phyloP scores from a whole-genome alignment of 2,329 filamentous ascomycete species.

The Rutstroemia sydowiana region DNA sequence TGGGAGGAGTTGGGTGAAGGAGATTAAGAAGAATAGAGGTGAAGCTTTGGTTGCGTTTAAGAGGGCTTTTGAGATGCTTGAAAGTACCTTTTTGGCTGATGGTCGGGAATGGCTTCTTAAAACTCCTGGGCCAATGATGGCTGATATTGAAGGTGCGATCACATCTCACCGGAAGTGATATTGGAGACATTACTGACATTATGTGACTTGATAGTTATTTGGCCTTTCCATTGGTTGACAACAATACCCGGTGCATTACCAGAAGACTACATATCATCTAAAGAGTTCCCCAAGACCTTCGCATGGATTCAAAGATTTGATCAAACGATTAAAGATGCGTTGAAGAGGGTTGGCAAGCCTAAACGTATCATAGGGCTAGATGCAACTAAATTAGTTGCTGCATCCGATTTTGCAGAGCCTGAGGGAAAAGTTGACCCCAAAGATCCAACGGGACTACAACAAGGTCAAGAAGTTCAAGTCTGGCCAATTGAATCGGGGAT shows the following conservation, averaged over 20 bases:
- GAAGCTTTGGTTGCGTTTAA: constrained; percentile 51
- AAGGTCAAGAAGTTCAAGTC: constrained; percentile 47
- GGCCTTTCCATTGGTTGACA: constrained; percentile 60
- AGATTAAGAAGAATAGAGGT: constrained; percentile 38
- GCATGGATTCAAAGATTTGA: constrained; percentile 60
- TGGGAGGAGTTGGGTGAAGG: constrained; percentile 35
- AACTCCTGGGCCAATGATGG: constrained; percentile 45
- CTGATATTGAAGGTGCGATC: constrained; percentile 55
- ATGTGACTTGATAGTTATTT: constrained; percentile 42
- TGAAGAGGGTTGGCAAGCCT: constrained; percentile 32
- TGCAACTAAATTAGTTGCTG: constrained; percentile 41
- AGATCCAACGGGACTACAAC: constrained; percentile 47
- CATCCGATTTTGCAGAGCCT: constrained; percentile 39
- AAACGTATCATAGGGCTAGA: constrained; percentile 44
- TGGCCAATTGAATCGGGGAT: constrained; percentile 57
- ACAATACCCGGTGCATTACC: constrained; percentile 49
- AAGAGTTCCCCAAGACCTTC: constrained; percentile 51
- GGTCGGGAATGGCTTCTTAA: constrained; percentile 58
- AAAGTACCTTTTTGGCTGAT: constrained; percentile 56
- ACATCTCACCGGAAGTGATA: neutral
- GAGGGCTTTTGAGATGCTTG: constrained; percentile 49
- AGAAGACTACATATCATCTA: constrained; percentile 41
- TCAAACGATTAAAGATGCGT: constrained; percentile 37
- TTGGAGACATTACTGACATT: neutral
- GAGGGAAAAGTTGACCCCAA: constrained; percentile 37